phyloP scores from a whole-genome alignment of 768 basidiomycete species.

The Serendipita sp. region DNA sequence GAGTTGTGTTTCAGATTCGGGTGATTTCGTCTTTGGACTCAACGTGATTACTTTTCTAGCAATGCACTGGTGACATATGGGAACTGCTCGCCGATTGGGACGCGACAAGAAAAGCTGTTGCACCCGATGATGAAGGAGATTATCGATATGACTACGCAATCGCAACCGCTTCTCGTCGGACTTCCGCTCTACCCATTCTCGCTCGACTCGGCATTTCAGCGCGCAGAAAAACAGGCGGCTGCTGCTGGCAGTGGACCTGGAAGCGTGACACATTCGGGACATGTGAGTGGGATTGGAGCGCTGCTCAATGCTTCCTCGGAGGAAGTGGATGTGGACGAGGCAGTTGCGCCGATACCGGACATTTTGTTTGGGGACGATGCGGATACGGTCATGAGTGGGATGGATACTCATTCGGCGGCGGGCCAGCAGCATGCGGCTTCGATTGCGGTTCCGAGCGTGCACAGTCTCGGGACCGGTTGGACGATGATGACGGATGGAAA shows the following conservation, averaged over 20 bases:
- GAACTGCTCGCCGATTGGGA: conserved; percentile 62
- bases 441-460: not conserved
- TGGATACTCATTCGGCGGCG: not conserved
- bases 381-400: not conserved
- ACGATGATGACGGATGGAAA: not conserved
- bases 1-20: conserved; percentile 11
- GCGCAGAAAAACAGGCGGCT: not conserved
- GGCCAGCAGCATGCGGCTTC: not conserved
- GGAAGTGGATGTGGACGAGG: not conserved
- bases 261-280: not conserved
- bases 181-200: conserved; percentile 30
- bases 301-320: not conserved
- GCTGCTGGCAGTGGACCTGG: not conserved
- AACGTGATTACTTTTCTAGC: conserved; percentile 23
- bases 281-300: not conserved
- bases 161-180: conserved; percentile 63
- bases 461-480: not conserved
- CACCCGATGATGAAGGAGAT: conserved; percentile 79
- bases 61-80: conserved; percentile 78
- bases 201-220: not conserved
- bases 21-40: not conserved
- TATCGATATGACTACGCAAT: conserved; percentile 65
- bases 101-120: conserved; percentile 66
- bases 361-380: not conserved
- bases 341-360: not conserved